Conservation (phyloP, 2,329 filamentous ascomycete species). For the Ilyonectria destructans region DNA sequence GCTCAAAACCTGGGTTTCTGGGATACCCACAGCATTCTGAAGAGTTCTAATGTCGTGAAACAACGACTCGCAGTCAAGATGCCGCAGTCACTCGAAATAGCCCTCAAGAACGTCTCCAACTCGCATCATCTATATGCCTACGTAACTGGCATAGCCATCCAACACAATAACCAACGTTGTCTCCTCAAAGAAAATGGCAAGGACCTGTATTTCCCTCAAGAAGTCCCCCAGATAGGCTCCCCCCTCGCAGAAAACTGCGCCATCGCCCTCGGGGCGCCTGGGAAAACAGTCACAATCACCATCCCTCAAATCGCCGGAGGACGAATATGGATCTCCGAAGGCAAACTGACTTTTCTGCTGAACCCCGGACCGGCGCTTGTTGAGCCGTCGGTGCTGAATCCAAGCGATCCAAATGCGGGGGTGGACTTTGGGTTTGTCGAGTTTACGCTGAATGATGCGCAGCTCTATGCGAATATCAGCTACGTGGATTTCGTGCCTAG, state of each 20-base stretch:
- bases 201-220: conserved; percentile 7
- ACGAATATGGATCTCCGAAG: not conserved
- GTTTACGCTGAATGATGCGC: conserved; percentile 10
- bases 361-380: conserved; percentile 5
- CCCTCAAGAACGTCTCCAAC: not conserved
- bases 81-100: conserved; percentile 5
- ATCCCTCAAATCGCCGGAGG: conserved; percentile 6
- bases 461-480: conserved; percentile 22
- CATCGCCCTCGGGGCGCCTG: not conserved
- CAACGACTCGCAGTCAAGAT: not conserved
- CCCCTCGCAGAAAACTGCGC: conserved; percentile 10
- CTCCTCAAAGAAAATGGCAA: conserved; percentile 5
- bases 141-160: not conserved
- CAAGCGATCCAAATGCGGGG: conserved; percentile 14
- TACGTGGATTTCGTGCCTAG: conserved; percentile 21
- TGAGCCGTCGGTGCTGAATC: conserved; percentile 15
- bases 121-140: not conserved
- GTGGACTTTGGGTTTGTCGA: conserved; percentile 19
- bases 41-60: not conserved
- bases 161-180: conserved; percentile 2
- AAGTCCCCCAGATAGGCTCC: not conserved
- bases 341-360: conserved; percentile 1
- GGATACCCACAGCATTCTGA: not conserved
- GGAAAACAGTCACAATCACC: not conserved
- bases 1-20: not conserved